Base-by-base conservation (phyloP, 805 yeast species). In the Candida methanosorbosa region DNA sequence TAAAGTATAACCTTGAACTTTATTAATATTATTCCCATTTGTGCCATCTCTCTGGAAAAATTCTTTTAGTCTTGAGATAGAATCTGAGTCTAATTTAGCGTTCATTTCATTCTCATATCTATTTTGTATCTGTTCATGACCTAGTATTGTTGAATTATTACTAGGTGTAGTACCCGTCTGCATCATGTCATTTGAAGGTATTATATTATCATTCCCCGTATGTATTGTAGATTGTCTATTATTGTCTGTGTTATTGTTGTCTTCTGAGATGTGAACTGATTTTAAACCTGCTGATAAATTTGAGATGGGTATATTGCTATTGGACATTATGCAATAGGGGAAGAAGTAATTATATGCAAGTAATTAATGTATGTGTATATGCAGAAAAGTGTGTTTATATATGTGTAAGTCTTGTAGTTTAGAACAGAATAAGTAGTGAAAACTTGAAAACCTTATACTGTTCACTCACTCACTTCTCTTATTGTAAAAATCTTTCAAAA, bases 1-100 rank as follows among this genome's bases (percentile, higher is more conserved):
- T 31, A 88, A 65, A 2, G 95, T 85, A 56, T 73, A 84, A 2
- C 97, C 97, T 43, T 78, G 81, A 15, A 70, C 58, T 9, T 95
- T 94, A n/a, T n/a, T n/a, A n/a, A n/a, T n/a, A n/a, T n/a, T 45
- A 78, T 81, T 4, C 52, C 55, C 26, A 38, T 6, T 13, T 13
- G 25, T 9, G 19, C 26, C 26, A 13, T 13, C 5, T 49, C 79
- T 78, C 43, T 72, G 75, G 52, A 85, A 81, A 54, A 84, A 86
- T 41, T 72, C 68, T 20, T 81, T 68, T 34, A 86, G 72, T 42
- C 94, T 63, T 17, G 81, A 65, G 46, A 69, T 67, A 43, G 71
- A 61, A 44, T 57, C 59, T 49, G 59, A 59, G 32, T 57, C 56
- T 17, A 66, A 42, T 27, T 68, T 63, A 38, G 64, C 70, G 39